A percentile compares a stretch with the other conserved stretches of the same genome.
Evolutionary conservation across 1,284 basidiomycete species (phyloP).

Genomic region (Vanrija humicola): DNA sequence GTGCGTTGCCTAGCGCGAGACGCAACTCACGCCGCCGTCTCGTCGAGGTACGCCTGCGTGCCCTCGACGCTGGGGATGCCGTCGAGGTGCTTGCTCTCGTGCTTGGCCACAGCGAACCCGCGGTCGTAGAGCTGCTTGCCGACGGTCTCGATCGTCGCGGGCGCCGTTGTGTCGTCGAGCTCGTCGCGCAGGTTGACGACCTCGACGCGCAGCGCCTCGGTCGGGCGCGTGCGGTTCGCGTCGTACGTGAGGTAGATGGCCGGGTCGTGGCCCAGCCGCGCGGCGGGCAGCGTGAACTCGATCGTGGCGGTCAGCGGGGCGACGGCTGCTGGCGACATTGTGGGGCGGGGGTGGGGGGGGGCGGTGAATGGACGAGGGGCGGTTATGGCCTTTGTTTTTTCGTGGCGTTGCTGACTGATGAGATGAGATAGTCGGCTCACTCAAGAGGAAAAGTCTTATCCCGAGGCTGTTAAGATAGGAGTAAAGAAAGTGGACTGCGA

Average conservation of each 20-base stretch:
- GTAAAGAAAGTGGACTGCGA: too few relatives aligned
- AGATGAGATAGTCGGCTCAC: too few relatives aligned
- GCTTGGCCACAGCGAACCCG: slow-evolving; percentile 30
- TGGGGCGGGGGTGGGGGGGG: too few relatives aligned
- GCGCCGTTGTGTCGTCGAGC: slow-evolving; percentile 6
- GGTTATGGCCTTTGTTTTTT: too few relatives aligned
- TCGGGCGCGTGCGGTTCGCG: slow-evolving; percentile 16
- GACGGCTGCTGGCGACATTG: too few relatives aligned
- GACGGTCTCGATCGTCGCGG: neutral
- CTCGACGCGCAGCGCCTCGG: slow-evolving; percentile 21
- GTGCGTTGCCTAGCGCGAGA: too few relatives aligned
- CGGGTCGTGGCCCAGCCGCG: slow-evolving; percentile 19
- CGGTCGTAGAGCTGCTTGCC: slow-evolving; percentile 24
- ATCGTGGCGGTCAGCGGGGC: slow-evolving; percentile 19
- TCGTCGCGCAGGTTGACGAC: slow-evolving; percentile 26
- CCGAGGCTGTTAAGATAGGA: too few relatives aligned
- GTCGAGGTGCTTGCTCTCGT: slow-evolving; percentile 14
- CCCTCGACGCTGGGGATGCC: slow-evolving; percentile 24
- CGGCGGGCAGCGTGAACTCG: slow-evolving; percentile 27
- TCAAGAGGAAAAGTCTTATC: too few relatives aligned
- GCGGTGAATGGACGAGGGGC: too few relatives aligned
- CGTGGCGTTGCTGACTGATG: too few relatives aligned
- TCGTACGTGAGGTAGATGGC: slow-evolving; percentile 20
- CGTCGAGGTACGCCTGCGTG: slow-evolving; percentile 27
- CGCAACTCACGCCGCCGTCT: slow-evolving; percentile 25